Evolutionary conservation across 768 basidiomycete species (phyloP).

Genomic region (Mycena epipterygia): DNA sequence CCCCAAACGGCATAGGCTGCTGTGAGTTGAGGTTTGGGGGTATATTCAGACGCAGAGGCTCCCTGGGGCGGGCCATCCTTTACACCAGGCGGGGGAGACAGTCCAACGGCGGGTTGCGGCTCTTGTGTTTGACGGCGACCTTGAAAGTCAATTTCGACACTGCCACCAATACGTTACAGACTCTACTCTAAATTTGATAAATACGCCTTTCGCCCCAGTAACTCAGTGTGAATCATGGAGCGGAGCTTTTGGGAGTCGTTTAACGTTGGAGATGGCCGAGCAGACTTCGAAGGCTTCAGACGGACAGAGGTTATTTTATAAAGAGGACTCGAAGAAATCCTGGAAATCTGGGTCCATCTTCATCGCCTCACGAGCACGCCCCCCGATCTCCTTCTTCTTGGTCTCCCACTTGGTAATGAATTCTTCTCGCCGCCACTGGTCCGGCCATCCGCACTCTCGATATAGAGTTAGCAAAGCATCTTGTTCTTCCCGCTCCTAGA

Average conservation of each 20-base stretch:
- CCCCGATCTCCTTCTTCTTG: no score
- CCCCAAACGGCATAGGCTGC: conserved; percentile 63
- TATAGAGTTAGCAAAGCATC: conserved; percentile 1
- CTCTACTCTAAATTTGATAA: not conserved
- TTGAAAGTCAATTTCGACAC: conserved; percentile 3
- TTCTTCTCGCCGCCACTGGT: conserved; percentile 24
- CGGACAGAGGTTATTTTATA: no score
- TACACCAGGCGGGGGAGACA: conserved; percentile 8
- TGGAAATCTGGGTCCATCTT: no score
- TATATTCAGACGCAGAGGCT: conserved; percentile 71
- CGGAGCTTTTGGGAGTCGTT: no score
- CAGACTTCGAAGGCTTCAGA: no score
- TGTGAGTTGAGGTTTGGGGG: conserved; percentile 67
- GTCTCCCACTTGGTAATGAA: no score
- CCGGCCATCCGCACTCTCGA: conserved; percentile 28
- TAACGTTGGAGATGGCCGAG: no score
- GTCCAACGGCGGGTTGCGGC: not conserved
- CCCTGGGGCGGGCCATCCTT: conserved; percentile 59
- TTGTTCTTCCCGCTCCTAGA: not conserved
- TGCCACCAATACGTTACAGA: not conserved
- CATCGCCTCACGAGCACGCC: no score
- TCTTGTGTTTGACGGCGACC: conserved; percentile 1
- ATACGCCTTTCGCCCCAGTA: conserved; percentile 7
- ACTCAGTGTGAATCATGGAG: no score
- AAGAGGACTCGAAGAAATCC: no score